Evolutionary conservation across 257 asterid species (phyloP).

Genomic region (Solanum tacnaense): DNA sequence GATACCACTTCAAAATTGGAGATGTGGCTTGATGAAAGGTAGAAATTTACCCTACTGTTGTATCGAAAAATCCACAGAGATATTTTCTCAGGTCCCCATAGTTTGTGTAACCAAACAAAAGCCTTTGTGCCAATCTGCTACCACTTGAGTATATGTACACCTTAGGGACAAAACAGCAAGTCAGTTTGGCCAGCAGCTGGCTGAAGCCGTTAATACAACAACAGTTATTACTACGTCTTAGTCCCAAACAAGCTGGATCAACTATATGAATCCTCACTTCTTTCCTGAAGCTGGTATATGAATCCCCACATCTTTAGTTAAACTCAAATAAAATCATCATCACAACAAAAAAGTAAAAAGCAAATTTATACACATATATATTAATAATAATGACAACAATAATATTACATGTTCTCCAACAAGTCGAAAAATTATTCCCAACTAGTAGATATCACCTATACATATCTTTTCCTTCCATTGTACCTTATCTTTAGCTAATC

Average conservation of each 20-base stretch:
- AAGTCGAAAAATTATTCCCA: not conserved
- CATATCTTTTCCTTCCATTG: not conserved
- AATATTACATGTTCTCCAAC: not conserved
- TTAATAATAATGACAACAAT: not conserved
- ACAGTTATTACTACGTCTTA: not conserved
- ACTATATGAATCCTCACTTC: not conserved
- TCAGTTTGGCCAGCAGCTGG: not conserved
- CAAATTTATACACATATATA: not conserved
- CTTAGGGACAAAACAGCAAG: slow-evolving; percentile 22
- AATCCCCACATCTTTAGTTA: not conserved
- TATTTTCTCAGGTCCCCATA: slow-evolving; percentile 78
- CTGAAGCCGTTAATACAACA: not conserved
- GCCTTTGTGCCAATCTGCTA: slow-evolving; percentile 97
- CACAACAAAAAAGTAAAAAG: not conserved
- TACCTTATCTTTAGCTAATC: not conserved
- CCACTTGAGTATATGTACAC: slow-evolving; percentile 97
- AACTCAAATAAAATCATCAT: not conserved
- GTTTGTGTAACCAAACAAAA: slow-evolving; percentile 74
- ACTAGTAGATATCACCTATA: not conserved
- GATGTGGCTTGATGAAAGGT: not conserved
- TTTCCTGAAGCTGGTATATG: not conserved
- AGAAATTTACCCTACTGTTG: slow-evolving; percentile 68
- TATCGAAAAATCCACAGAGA: slow-evolving; percentile 80
- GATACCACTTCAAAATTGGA: not conserved
- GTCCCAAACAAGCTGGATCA: not conserved